Percentiles rank a stretch among this genome's conserved stretches.
These are phyloP conservation scores for Cicer bijugum DNA, from an alignment of 306 rosid species.

Conservation along the genomic window DNA sequence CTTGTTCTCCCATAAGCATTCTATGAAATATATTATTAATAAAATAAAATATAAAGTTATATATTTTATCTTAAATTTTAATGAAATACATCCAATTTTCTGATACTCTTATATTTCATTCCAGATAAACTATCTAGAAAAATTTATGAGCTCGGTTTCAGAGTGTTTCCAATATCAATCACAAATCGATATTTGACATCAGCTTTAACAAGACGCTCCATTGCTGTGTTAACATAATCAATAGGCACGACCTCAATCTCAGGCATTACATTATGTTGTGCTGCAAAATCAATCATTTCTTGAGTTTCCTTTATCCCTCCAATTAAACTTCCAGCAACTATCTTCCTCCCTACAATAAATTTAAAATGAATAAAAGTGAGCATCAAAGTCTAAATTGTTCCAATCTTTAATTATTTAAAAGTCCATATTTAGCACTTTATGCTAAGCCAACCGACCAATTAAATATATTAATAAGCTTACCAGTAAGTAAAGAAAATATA, in stretches of 20 bases:
- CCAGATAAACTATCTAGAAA: background rate
- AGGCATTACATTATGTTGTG: conserved; percentile 18
- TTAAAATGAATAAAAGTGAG: background rate
- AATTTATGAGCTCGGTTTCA: conserved; percentile 19
- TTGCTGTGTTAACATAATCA: conserved; percentile 36
- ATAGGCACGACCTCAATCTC: conserved; percentile 36
- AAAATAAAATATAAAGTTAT: too few relatives aligned
- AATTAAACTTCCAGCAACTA: background rate
- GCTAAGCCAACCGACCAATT: background rate
- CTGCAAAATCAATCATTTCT: conserved; percentile 43
- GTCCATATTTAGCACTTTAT: too few relatives aligned
- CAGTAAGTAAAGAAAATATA: conserved; percentile 29
- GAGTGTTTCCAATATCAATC: conserved; percentile 41
- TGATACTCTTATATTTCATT: background rate
- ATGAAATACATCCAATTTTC: too few relatives aligned
- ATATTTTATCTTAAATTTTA: too few relatives aligned
- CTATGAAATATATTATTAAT: too few relatives aligned
- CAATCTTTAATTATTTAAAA: background rate
- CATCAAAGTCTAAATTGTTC: background rate
- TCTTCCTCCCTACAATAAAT: conserved; percentile 35
- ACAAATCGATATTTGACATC: conserved; percentile 40
- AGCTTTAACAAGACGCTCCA: conserved; percentile 32
- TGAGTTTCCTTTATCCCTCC: conserved; percentile 39
- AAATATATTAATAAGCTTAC: conserved; percentile 4
- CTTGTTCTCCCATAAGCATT: too few relatives aligned